Conservation (phyloP, 1,284 basidiomycete species). For the Lentinus polychrous region DNA sequence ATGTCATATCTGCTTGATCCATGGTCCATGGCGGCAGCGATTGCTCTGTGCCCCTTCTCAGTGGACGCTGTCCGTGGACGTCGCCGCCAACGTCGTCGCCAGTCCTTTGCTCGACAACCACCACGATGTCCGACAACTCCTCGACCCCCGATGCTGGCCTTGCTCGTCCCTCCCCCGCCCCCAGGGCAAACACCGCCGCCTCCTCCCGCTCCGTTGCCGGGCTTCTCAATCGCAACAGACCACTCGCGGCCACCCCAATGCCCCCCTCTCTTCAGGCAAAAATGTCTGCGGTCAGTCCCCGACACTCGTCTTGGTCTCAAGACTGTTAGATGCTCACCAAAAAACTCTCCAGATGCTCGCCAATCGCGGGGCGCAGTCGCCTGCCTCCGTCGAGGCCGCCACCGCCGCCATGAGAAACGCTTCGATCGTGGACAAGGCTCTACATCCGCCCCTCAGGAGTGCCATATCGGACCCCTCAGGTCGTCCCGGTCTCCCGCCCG, state of each 20-base stretch:
- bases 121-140: conserved; percentile 20
- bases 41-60: conserved; percentile 10
- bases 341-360: conserved; percentile 39
- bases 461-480: conserved; percentile 20
- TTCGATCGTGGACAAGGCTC: conserved; percentile 27
- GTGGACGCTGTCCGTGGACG: conserved; percentile 7
- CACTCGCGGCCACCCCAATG: conserved; percentile 53
- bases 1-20: conserved; percentile 11
- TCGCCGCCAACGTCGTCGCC: conserved; percentile 8
- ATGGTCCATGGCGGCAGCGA: conserved; percentile 10
- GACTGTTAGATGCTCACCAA: conserved; percentile 5
- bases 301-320: conserved; percentile 8
- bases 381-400: conserved; percentile 30
- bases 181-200: conserved; percentile 8
- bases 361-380: conserved; percentile 34
- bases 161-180: conserved; percentile 14
- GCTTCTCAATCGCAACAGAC: conserved; percentile 30
- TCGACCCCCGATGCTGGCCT: conserved; percentile 17
- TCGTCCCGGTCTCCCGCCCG: conserved; percentile 16
- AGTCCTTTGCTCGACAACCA: neutral
- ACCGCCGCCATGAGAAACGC: conserved; percentile 35
- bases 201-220: conserved; percentile 31
- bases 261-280: conserved; percentile 90
- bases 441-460: conserved; percentile 20
- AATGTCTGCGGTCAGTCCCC: conserved; percentile 66